These are phyloP conservation scores for Podaxis carcinomalis DNA, from an alignment of 768 basidiomycete species.

Conservation along the genomic window DNA sequence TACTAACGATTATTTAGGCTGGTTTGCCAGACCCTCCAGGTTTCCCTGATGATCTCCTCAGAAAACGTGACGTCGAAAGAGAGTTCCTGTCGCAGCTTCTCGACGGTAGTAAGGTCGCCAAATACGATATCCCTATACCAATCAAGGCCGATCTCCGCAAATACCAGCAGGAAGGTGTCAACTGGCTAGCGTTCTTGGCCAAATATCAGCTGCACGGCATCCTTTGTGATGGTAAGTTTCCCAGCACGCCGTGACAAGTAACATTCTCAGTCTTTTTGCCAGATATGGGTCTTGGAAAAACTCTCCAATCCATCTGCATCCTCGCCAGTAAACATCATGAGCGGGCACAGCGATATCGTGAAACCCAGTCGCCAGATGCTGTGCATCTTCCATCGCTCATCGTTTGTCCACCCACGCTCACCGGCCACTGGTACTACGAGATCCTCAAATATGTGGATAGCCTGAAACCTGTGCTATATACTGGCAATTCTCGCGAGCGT, in stretches of 20 bases:
- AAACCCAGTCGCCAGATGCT: conserved; percentile 67
- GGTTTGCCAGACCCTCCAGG: conserved; percentile 95
- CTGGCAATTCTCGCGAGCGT: conserved; percentile 83
- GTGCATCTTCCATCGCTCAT: conserved; percentile 92
- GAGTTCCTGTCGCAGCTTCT: conserved; percentile 91
- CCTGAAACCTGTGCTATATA: conserved; percentile 82
- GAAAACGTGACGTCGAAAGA: conserved; percentile 81
- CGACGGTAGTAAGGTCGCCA: conserved; percentile 92
- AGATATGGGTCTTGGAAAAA: conserved; percentile 99
- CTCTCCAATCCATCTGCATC: conserved; percentile 96
- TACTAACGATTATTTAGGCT: conserved; percentile 45
- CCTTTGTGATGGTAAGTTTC: conserved; percentile 83
- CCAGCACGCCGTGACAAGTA: background rate
- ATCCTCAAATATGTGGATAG: conserved; percentile 88
- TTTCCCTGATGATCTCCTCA: conserved; percentile 84
- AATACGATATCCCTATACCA: conserved; percentile 77
- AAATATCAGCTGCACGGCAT: conserved; percentile 98
- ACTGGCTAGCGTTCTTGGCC: conserved; percentile 96
- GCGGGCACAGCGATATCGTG: conserved; percentile 62
- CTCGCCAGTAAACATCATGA: conserved; percentile 92
- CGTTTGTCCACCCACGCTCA: conserved; percentile 94
- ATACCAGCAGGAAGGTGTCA: conserved; percentile 98
- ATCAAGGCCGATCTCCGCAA: conserved; percentile 95
- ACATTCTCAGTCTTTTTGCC: conserved; percentile 3
- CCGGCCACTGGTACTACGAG: conserved; percentile 99